Conservation (phyloP, 164 flowering plant species). For the Tetracentron sinense region DNA sequence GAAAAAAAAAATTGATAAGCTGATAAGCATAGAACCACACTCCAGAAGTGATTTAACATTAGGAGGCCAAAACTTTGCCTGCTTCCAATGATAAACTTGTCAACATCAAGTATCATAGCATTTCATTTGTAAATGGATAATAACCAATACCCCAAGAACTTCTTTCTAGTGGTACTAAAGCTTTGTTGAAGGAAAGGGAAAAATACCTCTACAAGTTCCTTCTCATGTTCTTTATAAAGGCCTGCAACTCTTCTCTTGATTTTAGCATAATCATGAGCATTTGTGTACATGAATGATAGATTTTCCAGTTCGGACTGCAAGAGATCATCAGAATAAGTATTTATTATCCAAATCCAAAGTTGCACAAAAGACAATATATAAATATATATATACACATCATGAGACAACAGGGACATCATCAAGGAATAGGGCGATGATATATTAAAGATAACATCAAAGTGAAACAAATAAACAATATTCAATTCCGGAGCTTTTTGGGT, state of each 20-base stretch:
- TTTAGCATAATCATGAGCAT: constrained; percentile 75
- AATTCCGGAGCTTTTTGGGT: too few relatives aligned
- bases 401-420: neutral
- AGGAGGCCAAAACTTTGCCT: neutral
- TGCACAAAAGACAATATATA: constrained; percentile 1
- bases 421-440: neutral
- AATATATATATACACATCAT: too few relatives aligned
- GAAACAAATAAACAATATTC: neutral
- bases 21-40: neutral
- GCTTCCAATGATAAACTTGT: neutral
- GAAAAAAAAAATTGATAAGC: constrained; percentile 11
- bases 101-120: neutral
- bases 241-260: constrained; percentile 69
- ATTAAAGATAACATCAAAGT: neutral
- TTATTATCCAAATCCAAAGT: neutral
- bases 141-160: neutral
- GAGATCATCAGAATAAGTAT: constrained; percentile 5
- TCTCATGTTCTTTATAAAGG: constrained; percentile 79
- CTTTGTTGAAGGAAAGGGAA: constrained; percentile 1
- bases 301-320: constrained; percentile 97
- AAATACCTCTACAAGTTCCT: constrained; percentile 79
- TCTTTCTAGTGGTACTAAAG: constrained; percentile 1
- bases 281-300: constrained; percentile 92
- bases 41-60: constrained; percentile 1
- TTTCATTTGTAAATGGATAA: neutral